phyloP scores from a whole-genome alignment of 495 filamentous ascomycete genomes.

The Penicillium subrubescens region DNA sequence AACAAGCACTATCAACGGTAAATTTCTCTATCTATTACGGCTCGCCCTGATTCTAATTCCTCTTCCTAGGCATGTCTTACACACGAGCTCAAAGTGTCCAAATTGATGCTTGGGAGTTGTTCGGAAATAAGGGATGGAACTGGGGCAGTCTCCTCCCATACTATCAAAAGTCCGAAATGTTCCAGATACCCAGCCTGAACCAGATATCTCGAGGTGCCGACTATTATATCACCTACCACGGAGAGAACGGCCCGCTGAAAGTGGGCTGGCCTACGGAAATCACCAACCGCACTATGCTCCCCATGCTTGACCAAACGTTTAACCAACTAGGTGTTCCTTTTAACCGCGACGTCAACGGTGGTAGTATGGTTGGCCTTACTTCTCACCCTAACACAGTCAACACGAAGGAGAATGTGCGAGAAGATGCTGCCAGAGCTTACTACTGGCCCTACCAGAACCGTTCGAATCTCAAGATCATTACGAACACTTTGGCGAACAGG shows the following conservation, averaged over 20 bases:
- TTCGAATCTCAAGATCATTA: conserved; percentile 34
- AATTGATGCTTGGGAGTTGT: conserved; percentile 57
- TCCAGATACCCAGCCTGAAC: conserved; percentile 38
- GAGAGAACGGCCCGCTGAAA: conserved; percentile 45
- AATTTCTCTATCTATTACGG: background rate
- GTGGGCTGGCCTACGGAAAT: conserved; percentile 46
- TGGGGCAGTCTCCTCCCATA: conserved; percentile 62
- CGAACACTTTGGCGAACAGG: conserved; percentile 38
- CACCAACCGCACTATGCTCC: conserved; percentile 30
- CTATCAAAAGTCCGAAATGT: conserved; percentile 49
- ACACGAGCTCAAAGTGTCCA: conserved; percentile 36
- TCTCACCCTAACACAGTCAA: conserved; percentile 45
- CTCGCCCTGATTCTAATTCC: background rate
- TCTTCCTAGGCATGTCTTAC: conserved; percentile 49
- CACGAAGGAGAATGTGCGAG: conserved; percentile 47
- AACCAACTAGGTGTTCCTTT: conserved; percentile 36
- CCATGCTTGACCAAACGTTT: conserved; percentile 27
- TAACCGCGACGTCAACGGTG: conserved; percentile 44
- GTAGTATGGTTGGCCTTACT: conserved; percentile 41
- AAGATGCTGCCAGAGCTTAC: conserved; percentile 54
- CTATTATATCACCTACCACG: conserved; percentile 50
- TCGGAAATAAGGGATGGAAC: conserved; percentile 68
- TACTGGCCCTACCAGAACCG: conserved; percentile 41
- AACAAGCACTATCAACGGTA: conserved; percentile 55
- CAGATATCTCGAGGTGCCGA: conserved; percentile 44